Evolutionary conservation across 2,329 filamentous ascomycete genomes (phyloP).

Genomic region (Bertia moriformis): DNA sequence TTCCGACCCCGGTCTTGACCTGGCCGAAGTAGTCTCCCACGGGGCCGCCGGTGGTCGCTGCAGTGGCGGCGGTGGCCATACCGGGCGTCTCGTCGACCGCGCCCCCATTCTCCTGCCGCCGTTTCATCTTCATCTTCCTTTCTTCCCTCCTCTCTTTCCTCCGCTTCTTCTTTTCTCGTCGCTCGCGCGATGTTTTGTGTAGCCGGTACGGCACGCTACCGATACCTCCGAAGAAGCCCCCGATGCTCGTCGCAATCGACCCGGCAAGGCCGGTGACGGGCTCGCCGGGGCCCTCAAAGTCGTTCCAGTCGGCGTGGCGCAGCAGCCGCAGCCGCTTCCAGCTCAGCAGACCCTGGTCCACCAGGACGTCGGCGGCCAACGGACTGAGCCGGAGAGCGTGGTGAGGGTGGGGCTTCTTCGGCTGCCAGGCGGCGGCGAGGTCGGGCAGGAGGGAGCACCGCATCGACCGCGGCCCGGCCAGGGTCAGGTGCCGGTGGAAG

Average conservation of each 20-base stretch:
- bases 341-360: conserved; percentile 41
- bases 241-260: conserved; percentile 42
- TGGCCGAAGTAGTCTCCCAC: conserved; percentile 30
- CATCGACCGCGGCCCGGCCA: conserved; percentile 37
- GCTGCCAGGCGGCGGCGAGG: conserved; percentile 48
- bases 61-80: conserved; percentile 10
- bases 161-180: conserved; percentile 32
- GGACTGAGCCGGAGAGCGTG: conserved; percentile 47
- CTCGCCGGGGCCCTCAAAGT: conserved; percentile 63
- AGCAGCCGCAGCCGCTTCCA: conserved; percentile 51
- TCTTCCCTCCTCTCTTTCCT: conserved; percentile 25
- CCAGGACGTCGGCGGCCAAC: conserved; percentile 50
- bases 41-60: conserved; percentile 12
- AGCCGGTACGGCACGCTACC: conserved; percentile 48
- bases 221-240: conserved; percentile 45
- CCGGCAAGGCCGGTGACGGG: conserved; percentile 53
- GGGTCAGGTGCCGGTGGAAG: conserved; percentile 46
- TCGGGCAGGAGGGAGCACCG: conserved; percentile 52
- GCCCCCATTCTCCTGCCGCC: conserved; percentile 4
- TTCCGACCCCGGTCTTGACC: conserved; percentile 32
- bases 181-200: conserved; percentile 38
- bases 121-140: too few relatives aligned
- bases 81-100: conserved; percentile 7
- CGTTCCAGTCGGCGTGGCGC: conserved; percentile 60
- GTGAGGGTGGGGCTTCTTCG: conserved; percentile 44